Evolutionary conservation across 495 filamentous ascomycete genomes (phyloP), one percentile per base, ranked within the genome.

Genomic region (Neurospora sp.): DNA sequence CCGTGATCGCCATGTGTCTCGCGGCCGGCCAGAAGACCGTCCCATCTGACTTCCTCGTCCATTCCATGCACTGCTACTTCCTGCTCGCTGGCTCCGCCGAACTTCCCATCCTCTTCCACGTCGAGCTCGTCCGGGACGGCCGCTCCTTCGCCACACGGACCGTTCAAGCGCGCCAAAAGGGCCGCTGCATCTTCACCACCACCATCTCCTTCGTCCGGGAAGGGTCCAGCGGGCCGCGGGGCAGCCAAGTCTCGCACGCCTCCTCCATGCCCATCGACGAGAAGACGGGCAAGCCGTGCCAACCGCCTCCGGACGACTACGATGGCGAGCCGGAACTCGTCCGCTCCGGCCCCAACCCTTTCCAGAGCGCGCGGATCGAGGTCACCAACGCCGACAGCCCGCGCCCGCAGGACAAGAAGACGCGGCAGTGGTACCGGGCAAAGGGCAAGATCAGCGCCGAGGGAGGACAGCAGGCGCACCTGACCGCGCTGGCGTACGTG

Each of bases 11-110:
- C 75, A 95, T 98, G 86, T 94, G 88, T 76, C 89, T 99, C 39
- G 88, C 91, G 70, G 95, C 96, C 18, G 96, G 94, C 12, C 94
- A 96, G 83, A 86, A 87, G 71, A 99, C 96, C 70, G 91, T 99
- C 20, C 90, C 91, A 2, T 78, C 84, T 31, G 86, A 93, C 80
- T 97, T 97, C 84, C 86, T 90, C 75, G 87, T 94, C 66, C 95
- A 99, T 84, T 93, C 90, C 82, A 97, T 97, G 93, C 96, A 99
- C 87, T 98, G 95, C 87, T 99, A 97, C 86, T 99, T 99, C 84
- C 91, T 99, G 44, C 91, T 98, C 2, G 94, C 93, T 12, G 96
- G 95, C 39, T 91, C 95, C 79, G 85, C 90, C 9, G 88, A 91
- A 49, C 90, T 96, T 42, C 95, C 96, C 5, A 92, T 99, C 75